Conservation (phyloP, 495 filamentous ascomycete genomes). For the Neurospora sp. region DNA sequence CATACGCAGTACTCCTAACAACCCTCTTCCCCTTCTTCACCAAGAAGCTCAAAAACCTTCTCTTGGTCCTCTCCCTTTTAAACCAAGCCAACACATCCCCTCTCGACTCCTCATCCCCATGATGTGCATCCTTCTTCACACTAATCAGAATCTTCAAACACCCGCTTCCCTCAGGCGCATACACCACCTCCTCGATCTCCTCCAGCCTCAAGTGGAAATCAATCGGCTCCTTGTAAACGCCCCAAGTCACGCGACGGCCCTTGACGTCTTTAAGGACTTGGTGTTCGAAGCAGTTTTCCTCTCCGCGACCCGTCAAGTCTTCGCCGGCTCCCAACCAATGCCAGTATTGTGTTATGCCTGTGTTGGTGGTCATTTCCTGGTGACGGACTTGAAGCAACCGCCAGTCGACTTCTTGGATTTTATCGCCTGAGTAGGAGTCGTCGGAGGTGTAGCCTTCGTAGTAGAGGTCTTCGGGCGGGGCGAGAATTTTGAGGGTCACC, state of each 20-base stretch:
- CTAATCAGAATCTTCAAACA: conserved; percentile 22
- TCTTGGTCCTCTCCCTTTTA: conserved; percentile 37
- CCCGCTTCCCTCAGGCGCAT: conserved; percentile 13
- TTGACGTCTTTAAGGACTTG: conserved; percentile 34
- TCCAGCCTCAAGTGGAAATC: conserved; percentile 31
- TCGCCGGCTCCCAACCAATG: conserved; percentile 23
- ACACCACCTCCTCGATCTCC: conserved; percentile 30
- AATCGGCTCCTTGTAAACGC: conserved; percentile 34
- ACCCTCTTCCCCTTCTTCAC: conserved; percentile 29
- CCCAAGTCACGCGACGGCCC: conserved; percentile 29
- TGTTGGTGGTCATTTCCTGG: conserved; percentile 24
- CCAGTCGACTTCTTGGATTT: conserved; percentile 33
- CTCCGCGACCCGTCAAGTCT: conserved; percentile 7
- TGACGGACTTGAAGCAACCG: conserved; percentile 38
- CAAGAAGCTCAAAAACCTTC: conserved; percentile 31
- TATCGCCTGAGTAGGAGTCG: conserved; percentile 31
- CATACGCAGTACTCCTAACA: conserved; percentile 24
- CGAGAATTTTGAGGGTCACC: not conserved
- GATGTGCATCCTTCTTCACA: conserved; percentile 13
- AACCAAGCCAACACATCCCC: conserved; percentile 33
- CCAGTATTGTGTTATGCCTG: conserved; percentile 40
- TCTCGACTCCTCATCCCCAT: conserved; percentile 8
- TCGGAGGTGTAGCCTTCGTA: conserved; percentile 33
- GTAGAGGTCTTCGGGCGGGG: conserved; percentile 20
- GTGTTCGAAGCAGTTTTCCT: conserved; percentile 32